Evolutionary conservation across 495 filamentous ascomycete genomes (phyloP), one percentile per base, ranked within the genome.

Genomic region (Talaromyces ruber): DNA sequence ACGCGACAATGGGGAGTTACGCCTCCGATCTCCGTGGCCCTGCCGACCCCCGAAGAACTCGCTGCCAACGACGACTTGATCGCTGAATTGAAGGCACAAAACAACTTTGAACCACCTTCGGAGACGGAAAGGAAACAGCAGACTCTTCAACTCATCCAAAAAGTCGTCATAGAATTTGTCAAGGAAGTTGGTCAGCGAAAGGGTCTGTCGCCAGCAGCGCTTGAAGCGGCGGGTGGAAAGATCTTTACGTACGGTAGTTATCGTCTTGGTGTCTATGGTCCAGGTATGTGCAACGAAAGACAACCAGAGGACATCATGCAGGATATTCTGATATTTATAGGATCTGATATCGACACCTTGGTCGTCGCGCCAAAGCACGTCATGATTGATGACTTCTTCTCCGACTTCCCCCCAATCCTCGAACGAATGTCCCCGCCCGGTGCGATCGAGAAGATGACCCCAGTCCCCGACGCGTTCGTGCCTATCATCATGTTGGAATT

Each of bases 331-430:
- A 66, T n/a, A 45, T 14, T 9, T 54, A 45, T 43, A 85, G 91
- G 90, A 52, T 97, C 95, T 34, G 94, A 98, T 84, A 97, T 98
- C 66, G 94, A 98, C 76, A 98, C 94, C 16, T 84, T 98, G 18
- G 84, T 97, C 43, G 88, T 96, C 29, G 92, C 85, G 28, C 94
- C 94, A 18, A 91, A 89, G 69, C 91, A 97, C 65, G 87, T 98
- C 45, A 78, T 82, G 12, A 85, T 87, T 53, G 87, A 93, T 30
- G 91, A 98, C 71, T 98, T 96, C 74, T 98, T 98, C 75, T 74
- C 88, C 28, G 80, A 90, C 66, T 93, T 98, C 67, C 93, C 93
- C 58, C 74, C 82, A 6, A 74, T 93, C 45, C 84, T 98, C 6
- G 71, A 85, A 62, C 80, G 86, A 66, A 84, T 94, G 81, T 86